Evolutionary conservation across 2,329 filamentous ascomycete species (phyloP).

Genomic region (Westerdykella ornata): DNA sequence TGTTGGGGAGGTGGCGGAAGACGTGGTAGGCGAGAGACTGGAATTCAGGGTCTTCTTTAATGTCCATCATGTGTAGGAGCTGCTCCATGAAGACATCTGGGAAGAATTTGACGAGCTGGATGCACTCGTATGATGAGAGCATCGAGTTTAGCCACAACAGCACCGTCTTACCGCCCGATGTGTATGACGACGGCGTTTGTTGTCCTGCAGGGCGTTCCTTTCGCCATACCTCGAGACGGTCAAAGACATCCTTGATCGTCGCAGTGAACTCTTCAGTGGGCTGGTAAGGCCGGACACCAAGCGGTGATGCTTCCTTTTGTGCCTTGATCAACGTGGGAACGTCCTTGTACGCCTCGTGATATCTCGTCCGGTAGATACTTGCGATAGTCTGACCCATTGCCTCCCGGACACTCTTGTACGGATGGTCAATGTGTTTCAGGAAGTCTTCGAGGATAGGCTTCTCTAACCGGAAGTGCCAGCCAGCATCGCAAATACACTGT

Average conservation of each 20-base stretch:
- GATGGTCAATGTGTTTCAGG: slow-evolving; percentile 85
- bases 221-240: slow-evolving; percentile 78
- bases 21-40: slow-evolving; percentile 94
- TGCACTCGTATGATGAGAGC: slow-evolving; percentile 87
- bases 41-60: slow-evolving; percentile 95
- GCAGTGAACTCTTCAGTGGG: slow-evolving; percentile 66
- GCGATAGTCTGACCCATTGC: slow-evolving; percentile 86
- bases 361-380: slow-evolving; percentile 81
- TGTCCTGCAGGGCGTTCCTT: slow-evolving; percentile 76
- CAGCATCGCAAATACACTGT: slow-evolving; percentile 76
- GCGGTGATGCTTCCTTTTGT: slow-evolving; percentile 72
- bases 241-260: slow-evolving; percentile 69
- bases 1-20: slow-evolving; percentile 91
- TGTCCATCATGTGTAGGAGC: slow-evolving; percentile 98
- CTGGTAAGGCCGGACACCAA: slow-evolving; percentile 77
- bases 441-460: slow-evolving; percentile 86
- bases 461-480: slow-evolving; percentile 93
- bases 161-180: slow-evolving; percentile 91
- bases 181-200: slow-evolving; percentile 90
- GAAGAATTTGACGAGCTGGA: slow-evolving; percentile 84
- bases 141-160: slow-evolving; percentile 91
- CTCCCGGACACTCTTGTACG: slow-evolving; percentile 95
- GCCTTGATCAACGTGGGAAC: slow-evolving; percentile 66
- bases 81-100: slow-evolving; percentile 83
- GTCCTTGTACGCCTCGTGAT: slow-evolving; percentile 87